These are phyloP conservation scores for Stachybotrys chlorohalonatus DNA, from an alignment of 2,329 filamentous ascomycete species.

Conservation along the genomic window DNA sequence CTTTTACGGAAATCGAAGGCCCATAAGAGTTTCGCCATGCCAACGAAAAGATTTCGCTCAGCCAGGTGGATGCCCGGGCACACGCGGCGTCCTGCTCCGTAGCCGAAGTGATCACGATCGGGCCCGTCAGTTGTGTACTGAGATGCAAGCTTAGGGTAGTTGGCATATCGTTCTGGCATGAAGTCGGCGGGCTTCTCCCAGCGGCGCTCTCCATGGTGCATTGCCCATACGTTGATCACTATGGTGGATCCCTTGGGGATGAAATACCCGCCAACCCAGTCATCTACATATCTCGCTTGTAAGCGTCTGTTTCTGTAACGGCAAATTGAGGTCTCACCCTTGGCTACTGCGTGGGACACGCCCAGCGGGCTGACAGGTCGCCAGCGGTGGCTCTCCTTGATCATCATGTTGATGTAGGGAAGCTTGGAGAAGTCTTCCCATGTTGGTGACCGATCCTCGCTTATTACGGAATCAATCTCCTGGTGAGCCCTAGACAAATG, in stretches of 20 bases:
- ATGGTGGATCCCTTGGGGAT: conserved; percentile 6
- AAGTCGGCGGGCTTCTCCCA: conserved; percentile 5
- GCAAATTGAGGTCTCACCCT: too few species aligned
- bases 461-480: conserved; percentile 43
- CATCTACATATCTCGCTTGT: background rate
- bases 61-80: background rate
- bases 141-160: background rate
- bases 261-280: too few species aligned
- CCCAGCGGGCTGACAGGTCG: conserved; percentile 28
- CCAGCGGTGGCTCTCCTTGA: conserved; percentile 50
- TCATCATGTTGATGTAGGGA: conserved; percentile 43
- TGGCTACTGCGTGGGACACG: too few species aligned
- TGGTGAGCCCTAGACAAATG: conserved; percentile 27
- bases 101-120: conserved; percentile 33
- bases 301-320: conserved; percentile 7
- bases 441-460: conserved; percentile 32
- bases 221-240: conserved; percentile 4
- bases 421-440: conserved; percentile 38
- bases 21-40: background rate
- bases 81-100: conserved; percentile 36
- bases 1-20: background rate
- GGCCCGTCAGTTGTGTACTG: conserved; percentile 12
- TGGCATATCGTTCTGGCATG: background rate
- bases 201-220: conserved; percentile 3
- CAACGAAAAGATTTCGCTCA: background rate